Evolutionary conservation across 1,284 basidiomycete species (phyloP), one percentile per base, ranked within the genome.

Genomic region (Moesziomyces sp.): DNA sequence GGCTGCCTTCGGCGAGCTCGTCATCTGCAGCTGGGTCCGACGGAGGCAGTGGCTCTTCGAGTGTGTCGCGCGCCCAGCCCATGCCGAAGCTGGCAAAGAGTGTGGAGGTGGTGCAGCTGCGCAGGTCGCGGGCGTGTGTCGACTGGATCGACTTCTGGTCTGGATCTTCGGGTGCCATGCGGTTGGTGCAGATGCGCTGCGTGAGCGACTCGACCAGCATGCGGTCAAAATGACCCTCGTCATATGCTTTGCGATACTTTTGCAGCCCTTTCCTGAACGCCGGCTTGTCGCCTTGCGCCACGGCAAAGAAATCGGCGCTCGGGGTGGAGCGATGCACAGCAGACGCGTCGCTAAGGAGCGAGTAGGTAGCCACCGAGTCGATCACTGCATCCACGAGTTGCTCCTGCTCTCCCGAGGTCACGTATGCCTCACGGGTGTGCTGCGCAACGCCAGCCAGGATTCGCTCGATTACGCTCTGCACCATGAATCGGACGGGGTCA

Each of bases 41-140:
- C 13, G 45, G 30, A 0, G 43, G 14, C 21, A 59, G 35, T 7
- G 77, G 76, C 44, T 76, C 77, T 18, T 74, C 74, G 51, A 79
- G 30, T 1, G 65, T 67, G 0, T 80, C 69, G 8, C 79, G 54
- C 7, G 78, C 74, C 79, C 79, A 81, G 8, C 52, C 52, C 77
- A 81, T 75, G 1, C 79, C 79, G 72, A 72, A 81, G 5, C 52
- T 69, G 0, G 59, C 57, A 19, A 81, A 81, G 19, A 81, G 51
- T 8, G 76, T 67, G 16, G 73, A 58, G n/a, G 47, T 70, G 1
- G 64, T 44, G 66, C 76, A 81, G 7, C 52, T 42, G 7, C 79
- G 42, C 1, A 81, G 48, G 49, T 73, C 61, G 5, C 74, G 50
- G 6, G 71, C 71, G 35, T 75, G 69, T 1, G 58, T 64, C 11